A percentile compares a stretch with the other conserved stretches of the same genome.
Evolutionary conservation across 2,329 filamentous ascomycete genomes (phyloP).

Genomic region (Fusarium cyanostomum): DNA sequence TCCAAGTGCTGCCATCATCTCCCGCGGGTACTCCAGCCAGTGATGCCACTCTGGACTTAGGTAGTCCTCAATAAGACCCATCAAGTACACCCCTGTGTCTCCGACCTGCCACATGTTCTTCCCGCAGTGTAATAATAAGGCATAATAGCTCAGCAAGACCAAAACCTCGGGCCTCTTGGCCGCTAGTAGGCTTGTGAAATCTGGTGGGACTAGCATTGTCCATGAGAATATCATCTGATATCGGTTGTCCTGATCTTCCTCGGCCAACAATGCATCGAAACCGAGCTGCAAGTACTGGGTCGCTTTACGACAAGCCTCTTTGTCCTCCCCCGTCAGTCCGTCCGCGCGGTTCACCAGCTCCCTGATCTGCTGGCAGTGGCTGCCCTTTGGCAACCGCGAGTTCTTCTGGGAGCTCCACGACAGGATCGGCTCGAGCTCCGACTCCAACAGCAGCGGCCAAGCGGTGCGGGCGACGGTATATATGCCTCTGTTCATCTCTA

Average conservation of each 20-base stretch:
- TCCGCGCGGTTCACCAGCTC: not conserved
- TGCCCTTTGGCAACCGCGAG: not conserved
- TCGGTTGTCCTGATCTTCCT: not conserved
- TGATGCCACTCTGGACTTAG: conserved; percentile 19
- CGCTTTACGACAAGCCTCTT: not conserved
- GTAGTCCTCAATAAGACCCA: conserved; percentile 9
- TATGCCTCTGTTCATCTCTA: conserved; percentile 23
- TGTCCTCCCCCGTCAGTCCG: not conserved
- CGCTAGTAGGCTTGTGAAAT: not conserved
- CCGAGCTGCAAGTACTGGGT: conserved; percentile 15
- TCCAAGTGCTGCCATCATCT: not conserved
- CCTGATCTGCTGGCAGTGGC: not conserved
- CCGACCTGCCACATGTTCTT: conserved; percentile 20
- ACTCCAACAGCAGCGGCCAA: conserved; percentile 4
- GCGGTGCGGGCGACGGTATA: not conserved
- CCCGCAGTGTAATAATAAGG: conserved; percentile 16
- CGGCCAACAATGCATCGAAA: conserved; percentile 8
- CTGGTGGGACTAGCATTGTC: conserved; percentile 20
- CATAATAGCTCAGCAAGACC: conserved; percentile 19
- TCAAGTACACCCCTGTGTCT: conserved; percentile 9
- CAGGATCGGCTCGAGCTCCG: conserved; percentile 8
- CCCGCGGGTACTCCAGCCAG: conserved; percentile 12
- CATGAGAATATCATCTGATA: conserved; percentile 29
- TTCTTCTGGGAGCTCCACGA: conserved; percentile 12
- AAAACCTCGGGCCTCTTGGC: conserved; percentile 1